A percentile compares a stretch with the other conserved stretches of the same genome.
These are phyloP conservation scores for Lipomyces japonicus DNA, from an alignment of 805 yeast genomes.

Conservation along the genomic window DNA sequence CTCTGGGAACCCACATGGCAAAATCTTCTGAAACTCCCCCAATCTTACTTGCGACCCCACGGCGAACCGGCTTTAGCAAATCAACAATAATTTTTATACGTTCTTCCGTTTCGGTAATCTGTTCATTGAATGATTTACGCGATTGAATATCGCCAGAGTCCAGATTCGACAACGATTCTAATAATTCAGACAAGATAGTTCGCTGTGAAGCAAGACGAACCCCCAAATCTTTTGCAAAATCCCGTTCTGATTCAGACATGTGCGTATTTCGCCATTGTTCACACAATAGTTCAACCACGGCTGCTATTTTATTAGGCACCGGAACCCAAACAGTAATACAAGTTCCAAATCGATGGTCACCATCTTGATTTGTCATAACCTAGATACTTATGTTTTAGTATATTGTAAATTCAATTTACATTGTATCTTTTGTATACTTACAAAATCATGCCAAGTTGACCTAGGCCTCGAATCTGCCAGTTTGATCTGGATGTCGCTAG, in stretches of 20 bases:
- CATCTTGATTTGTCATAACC: conserved; percentile 25
- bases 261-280: conserved; percentile 19
- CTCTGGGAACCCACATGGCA: conserved; percentile 27
- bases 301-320: conserved; percentile 10
- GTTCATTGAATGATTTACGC: conserved; percentile 1
- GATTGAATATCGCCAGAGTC: not conserved
- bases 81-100: conserved; percentile 18
- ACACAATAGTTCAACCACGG: conserved; percentile 10
- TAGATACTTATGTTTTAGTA: not conserved
- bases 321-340: conserved; percentile 25
- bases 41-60: conserved; percentile 14
- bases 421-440: conserved; percentile 3
- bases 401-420: not conserved
- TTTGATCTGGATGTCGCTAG: conserved; percentile 21
- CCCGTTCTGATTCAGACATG: conserved; percentile 18
- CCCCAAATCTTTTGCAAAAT: conserved; percentile 15
- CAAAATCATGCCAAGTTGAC: conserved; percentile 27
- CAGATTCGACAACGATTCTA: not conserved
- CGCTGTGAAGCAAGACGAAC: conserved; percentile 10
- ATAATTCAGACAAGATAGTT: conserved; percentile 2
- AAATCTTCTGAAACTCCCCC: conserved; percentile 15
- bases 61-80: conserved; percentile 19
- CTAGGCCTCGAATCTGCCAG: conserved; percentile 17
- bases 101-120: conserved; percentile 16
- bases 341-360: conserved; percentile 18